phyloP scores from a whole-genome alignment of 176 grass and related monocot genomes.

The Miscanthus lutarioriparius region DNA sequence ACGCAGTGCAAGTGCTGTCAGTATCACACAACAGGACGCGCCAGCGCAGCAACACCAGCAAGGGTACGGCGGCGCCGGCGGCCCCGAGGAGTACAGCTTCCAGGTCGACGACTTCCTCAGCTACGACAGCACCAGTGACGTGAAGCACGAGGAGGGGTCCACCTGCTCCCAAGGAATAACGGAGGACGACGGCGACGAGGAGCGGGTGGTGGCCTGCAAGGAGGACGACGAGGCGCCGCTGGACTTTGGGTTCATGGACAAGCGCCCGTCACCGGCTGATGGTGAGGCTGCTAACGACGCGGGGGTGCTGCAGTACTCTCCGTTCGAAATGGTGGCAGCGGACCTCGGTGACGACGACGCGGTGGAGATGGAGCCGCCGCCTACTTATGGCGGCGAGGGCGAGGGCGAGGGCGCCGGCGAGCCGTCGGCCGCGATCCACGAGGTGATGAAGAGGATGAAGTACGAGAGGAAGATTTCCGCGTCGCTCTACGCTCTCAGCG shows the following conservation, averaged over 20 bases:
- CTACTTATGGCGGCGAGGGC: neutral
- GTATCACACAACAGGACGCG: neutral
- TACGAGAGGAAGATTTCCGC: slow-evolving; percentile 61
- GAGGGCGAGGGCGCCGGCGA: neutral
- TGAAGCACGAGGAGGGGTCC: slow-evolving; percentile 39
- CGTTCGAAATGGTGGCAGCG: slow-evolving; percentile 42
- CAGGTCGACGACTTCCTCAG: slow-evolving; percentile 38
- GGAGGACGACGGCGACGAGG: slow-evolving; percentile 22
- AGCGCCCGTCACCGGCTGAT: neutral
- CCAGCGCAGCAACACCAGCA: neutral
- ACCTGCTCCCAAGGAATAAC: slow-evolving; percentile 1
- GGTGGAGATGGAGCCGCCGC: neutral
- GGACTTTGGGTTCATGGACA: slow-evolving; percentile 42
- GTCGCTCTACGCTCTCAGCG: slow-evolving; percentile 57
- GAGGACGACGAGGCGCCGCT: slow-evolving; percentile 28
- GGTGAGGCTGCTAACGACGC: neutral
- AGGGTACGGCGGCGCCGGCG: neutral
- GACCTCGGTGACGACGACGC: neutral
- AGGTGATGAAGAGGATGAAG: slow-evolving; percentile 65
- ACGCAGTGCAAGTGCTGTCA: neutral
- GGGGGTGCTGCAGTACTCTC: slow-evolving; percentile 27
- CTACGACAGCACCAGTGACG: neutral
- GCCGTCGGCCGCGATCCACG: slow-evolving; percentile 17
- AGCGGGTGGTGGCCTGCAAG: neutral
- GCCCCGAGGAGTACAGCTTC: slow-evolving; percentile 26